Percentiles rank a stretch among this genome's conserved stretches.
phyloP scores from a whole-genome alignment of 805 yeast genomes.

The Torulaspora quercuum region DNA sequence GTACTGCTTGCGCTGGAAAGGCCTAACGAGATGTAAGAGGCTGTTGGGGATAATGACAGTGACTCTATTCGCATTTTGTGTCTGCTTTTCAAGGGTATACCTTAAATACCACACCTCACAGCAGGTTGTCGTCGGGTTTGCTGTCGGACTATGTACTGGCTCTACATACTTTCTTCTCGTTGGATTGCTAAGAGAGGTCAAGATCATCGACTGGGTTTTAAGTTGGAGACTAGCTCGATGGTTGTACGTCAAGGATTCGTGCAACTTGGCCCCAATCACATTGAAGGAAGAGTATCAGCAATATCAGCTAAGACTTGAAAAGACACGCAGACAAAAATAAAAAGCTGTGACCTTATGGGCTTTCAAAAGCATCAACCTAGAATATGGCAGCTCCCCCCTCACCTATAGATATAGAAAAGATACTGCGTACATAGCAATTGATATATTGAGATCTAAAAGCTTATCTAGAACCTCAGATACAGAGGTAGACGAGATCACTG shows the following conservation, averaged over 20 bases:
- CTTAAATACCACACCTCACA: conserved; percentile 67
- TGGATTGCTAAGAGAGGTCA: conserved; percentile 58
- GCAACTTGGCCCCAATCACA: conserved; percentile 46
- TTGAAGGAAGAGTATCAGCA: conserved; percentile 45
- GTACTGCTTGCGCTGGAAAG: conserved; percentile 43
- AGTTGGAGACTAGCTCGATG: conserved; percentile 50
- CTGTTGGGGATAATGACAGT: conserved; percentile 28
- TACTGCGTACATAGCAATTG: too few relatives aligned
- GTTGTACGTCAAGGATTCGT: conserved; percentile 60
- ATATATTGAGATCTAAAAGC: too few relatives aligned
- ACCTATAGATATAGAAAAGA: too few relatives aligned
- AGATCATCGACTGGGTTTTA: conserved; percentile 63
- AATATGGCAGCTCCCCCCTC: too few relatives aligned
- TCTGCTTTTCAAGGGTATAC: conserved; percentile 72
- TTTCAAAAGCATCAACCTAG: too few relatives aligned
- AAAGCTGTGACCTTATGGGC: too few relatives aligned
- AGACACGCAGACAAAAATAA: too few relatives aligned
- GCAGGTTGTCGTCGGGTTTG: conserved; percentile 73
- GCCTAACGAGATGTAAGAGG: conserved; percentile 33
- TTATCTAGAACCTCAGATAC: too few relatives aligned
- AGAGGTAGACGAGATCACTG: too few relatives aligned
- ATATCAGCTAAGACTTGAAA: conserved; percentile 31
- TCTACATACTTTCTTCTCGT: conserved; percentile 51
- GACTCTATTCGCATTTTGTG: conserved; percentile 35
- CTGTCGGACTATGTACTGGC: conserved; percentile 61